A percentile compares a stretch with the other conserved stretches of the same genome.
phyloP scores from a whole-genome alignment of 106 monocot genomes.

The Allium fistulosum region DNA sequence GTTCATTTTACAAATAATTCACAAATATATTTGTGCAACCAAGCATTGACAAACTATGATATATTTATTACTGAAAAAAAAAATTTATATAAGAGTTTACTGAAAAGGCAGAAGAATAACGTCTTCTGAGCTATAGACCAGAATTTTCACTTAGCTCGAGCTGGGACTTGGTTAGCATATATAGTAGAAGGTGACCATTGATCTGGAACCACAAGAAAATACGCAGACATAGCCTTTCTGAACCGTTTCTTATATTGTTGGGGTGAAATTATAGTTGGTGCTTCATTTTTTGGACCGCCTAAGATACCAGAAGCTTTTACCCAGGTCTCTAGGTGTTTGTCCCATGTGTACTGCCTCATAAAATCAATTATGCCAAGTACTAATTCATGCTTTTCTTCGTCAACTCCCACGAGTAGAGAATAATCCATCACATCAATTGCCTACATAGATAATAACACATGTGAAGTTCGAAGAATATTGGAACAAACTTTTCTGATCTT shows the following conservation, averaged over 20 bases:
- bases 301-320: slow-evolving; percentile 77
- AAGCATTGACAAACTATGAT: slow-evolving; percentile 3
- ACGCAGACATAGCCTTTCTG: slow-evolving; percentile 79
- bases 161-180: slow-evolving; percentile 26
- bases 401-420: slow-evolving; percentile 75
- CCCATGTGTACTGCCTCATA: slow-evolving; percentile 91
- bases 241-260: slow-evolving; percentile 87
- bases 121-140: slow-evolving; percentile 6
- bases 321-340: slow-evolving; percentile 92
- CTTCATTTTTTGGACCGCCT: slow-evolving; percentile 67
- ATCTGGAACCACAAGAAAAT: slow-evolving; percentile 87
- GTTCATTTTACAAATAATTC: background rate
- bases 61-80: background rate
- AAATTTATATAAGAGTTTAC: background rate
- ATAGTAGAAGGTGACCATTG: slow-evolving; percentile 54
- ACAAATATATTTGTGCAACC: slow-evolving; percentile 1
- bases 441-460: slow-evolving; percentile 28
- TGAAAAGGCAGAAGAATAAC: background rate
- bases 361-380: slow-evolving; percentile 91
- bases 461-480: background rate
- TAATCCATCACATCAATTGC: slow-evolving; percentile 93
- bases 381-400: slow-evolving; percentile 69
- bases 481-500: too few species aligned
- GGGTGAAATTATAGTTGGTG: slow-evolving; percentile 82
- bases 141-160: slow-evolving; percentile 30